phyloP scores from a whole-genome alignment of 768 basidiomycete species.

The Collybia sordida region DNA sequence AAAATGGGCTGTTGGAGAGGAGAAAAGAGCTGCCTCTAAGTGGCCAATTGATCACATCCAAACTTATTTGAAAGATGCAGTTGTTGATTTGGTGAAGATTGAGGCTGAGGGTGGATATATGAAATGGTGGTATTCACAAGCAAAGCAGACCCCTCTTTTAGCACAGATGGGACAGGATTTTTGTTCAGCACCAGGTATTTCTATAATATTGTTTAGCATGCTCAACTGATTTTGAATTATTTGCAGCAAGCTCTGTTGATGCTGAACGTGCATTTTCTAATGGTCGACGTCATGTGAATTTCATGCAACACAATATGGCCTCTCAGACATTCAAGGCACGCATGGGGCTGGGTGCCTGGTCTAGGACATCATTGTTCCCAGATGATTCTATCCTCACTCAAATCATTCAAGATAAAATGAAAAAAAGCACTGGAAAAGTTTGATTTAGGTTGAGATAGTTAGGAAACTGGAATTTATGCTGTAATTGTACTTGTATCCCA shows the following conservation, averaged over 20 bases:
- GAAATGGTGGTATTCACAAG: slow-evolving; percentile 9
- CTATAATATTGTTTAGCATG: slow-evolving; percentile 3
- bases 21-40: no score
- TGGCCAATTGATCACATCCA: slow-evolving; percentile 1
- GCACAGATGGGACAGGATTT: slow-evolving; percentile 6
- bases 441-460: no score
- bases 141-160: slow-evolving; percentile 1
- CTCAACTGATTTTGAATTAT: not conserved
- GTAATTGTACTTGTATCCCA: no score
- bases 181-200: no score
- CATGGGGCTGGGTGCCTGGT: slow-evolving; percentile 30
- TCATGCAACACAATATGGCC: slow-evolving; percentile 30
- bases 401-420: no score
- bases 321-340: slow-evolving; percentile 33
- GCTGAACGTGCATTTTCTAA: slow-evolving; percentile 1
- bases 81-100: slow-evolving; percentile 1
- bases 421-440: no score
- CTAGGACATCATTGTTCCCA: slow-evolving; percentile 21
- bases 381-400: no score
- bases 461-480: no score
- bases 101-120: slow-evolving; percentile 12
- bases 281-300: slow-evolving; percentile 23
- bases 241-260: not conserved
- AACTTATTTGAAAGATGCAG: slow-evolving; percentile 7
- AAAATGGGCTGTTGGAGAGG: no score